Evolutionary conservation across 148 eudicot genomes (phyloP), one percentile per base, ranked within the genome.

Genomic region (Drosera capensis): DNA sequence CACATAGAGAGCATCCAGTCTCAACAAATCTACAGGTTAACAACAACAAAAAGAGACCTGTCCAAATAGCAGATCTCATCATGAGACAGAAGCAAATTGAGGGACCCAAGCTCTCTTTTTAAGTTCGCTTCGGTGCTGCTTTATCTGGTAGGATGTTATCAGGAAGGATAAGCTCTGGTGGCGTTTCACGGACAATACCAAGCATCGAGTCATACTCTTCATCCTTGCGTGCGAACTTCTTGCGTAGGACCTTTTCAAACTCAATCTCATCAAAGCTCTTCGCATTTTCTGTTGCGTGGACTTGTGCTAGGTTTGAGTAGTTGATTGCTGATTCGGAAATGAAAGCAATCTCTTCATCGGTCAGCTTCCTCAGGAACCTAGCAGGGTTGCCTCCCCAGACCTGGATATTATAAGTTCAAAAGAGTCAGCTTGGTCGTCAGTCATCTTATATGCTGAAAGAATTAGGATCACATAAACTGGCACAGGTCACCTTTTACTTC

Each of bases 311-410:
- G 55, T 68, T 74, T 1, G 74, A 16, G 43, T 87, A 87, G 47
- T 79, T 87, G 15, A 56, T 35, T 22, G 96, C 96, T 16, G 94
- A 87, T 40, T 79, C 68, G 13, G 94, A 64, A 23, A 87, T 87
- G 76, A 79, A 87, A 24, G 80, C 77, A 15, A 79, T 70, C 64
- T 87, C 96, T 40, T 87, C 88, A 44, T 79, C 84, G 17, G 85
- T 82, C 45, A 87, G 85, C 62, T 87, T 87, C 72, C 96, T 73
- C 55, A 77, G 52, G 55, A 76, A 87, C 64, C 70, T 87, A 36
- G 96, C 96, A 9, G 96, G 96, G 40, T 87, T 87, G 9, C 96
- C 74, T 17, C 49, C 74, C 74, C 74, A 69, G 37, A 69, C 74
- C 74, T 69, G 74, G 42, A 20, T 46, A 7, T 16, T 25, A 3